Base-by-base conservation (phyloP, 2,329 filamentous ascomycete species). In the Ascochyta pisi region DNA sequence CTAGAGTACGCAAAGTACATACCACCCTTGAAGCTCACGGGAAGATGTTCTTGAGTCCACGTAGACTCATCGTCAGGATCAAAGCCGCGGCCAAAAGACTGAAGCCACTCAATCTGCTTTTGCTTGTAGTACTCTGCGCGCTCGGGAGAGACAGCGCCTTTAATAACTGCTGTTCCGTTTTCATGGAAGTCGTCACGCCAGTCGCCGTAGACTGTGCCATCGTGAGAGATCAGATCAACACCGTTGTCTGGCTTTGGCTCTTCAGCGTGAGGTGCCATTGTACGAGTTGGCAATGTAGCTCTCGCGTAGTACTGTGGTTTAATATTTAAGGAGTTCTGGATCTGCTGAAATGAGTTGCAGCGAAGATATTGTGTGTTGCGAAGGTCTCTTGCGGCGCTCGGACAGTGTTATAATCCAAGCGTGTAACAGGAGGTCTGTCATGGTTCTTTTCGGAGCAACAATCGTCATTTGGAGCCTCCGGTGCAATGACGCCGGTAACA, bases 171-270 rank as follows among this genome's bases (percentile, higher is more conserved):
- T 53, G 67, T 80, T 19, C 78, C 79, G 48, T 79, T 66, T 37
- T 67, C 64, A 60, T 76, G 69, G 50, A 81, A 77, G n/a, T 81
- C 54, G 67, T 79, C 61, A 57, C 78, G 52, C 79, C 78, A 65
- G 71, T 79, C 64, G 64, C 46, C 46, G 27, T 58, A 64, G 9
- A 29, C 33, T 23, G 42, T 63, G 27, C 60, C 60, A n/a, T 62
- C 48, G 26, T 62, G 48, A 31, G 47, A 41, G 40, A 64, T 62
- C 5, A 64, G 57, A 12, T 63, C 61, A n/a, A 65, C 60, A 22
- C 62, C 60, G 3, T 50, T 48, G 41, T 63, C 58, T 22, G 60
- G 53, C 35, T 59, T 51, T 29, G 62, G 60, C 8, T 59, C 50
- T 50, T 63, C 52, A 7, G 57, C 60, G 38, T 66, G 62, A 39